Base-by-base conservation (phyloP, 192 early-diverging fungal species). In the Podila epigama region DNA sequence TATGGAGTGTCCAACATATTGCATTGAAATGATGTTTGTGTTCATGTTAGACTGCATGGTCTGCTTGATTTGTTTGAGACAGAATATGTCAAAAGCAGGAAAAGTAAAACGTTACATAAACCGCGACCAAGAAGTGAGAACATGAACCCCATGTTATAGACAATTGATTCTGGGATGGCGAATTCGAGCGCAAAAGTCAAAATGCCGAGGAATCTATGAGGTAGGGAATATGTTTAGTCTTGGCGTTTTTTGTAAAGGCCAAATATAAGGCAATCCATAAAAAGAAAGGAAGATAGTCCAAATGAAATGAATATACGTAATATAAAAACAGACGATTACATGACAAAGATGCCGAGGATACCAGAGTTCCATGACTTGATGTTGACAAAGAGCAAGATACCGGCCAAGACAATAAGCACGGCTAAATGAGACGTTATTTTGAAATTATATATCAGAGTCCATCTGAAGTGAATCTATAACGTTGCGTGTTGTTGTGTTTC, bases 61-160 rank as follows among this genome's bases (percentile, higher is more conserved):
- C 8, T 0, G 48, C 32, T 34, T 35, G 10, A 9, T 37, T 11
- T 18, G 29, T 8, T 8, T 18, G 20, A 18, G 13, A 5, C 15
- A 16, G 55, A 57, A 48, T 59, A 7, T 3, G 15, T 16, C 25
- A 25, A 55, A 41, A 8, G 13, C 18, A 31, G n/a, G 29, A 39
- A 18, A 13, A 11, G 20, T 5, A 13, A 51, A 8, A 22, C 52
- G 60, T 70, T 70, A 70, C 68, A 70, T n/a, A 75, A 3, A 51
- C 71, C 71, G 9, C 71, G 71, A 1, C 71, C 71, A 9, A 75
- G 58, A 29, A 75, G 71, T 20, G 71, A 75, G 59, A 75, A 75
- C 71, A 75, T 62, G 52, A 75, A 75, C 15, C 71, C 71, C 58
- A 75, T 22, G 28, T 70, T 70, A 28, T 70, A 70, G 68, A 70